Evolutionary conservation across 441 rosid species (phyloP).

Genomic region (California macrophylla): DNA sequence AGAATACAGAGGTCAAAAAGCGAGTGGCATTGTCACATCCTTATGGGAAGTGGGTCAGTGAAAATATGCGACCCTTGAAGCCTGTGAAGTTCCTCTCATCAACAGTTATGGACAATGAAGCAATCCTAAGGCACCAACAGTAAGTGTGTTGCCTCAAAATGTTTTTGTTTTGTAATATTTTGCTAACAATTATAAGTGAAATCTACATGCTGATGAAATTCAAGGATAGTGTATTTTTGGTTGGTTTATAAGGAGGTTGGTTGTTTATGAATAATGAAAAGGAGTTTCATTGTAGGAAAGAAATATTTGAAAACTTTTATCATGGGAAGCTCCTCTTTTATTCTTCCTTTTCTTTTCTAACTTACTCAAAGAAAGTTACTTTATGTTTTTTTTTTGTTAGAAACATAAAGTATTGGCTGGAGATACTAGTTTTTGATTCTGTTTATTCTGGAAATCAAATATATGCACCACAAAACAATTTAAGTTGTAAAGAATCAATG

Average conservation of each 20-base stretch:
- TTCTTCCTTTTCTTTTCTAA: background rate
- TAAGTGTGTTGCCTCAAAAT: conserved; percentile 28
- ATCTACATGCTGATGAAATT: background rate
- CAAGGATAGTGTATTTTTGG: background rate
- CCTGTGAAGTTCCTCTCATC: conserved; percentile 59
- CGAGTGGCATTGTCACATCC: conserved; percentile 70
- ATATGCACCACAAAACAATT: background rate
- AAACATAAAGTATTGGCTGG: background rate
- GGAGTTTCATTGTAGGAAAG: background rate
- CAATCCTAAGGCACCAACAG: conserved; percentile 82
- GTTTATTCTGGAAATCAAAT: background rate
- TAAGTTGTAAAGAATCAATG: background rate
- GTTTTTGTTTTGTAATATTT: conserved; percentile 1
- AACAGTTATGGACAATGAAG: conserved; percentile 68
- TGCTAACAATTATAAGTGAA: background rate
- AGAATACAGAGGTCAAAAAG: conserved; percentile 91
- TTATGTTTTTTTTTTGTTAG: background rate
- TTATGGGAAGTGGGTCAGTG: conserved; percentile 80
- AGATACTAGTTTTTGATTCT: background rate
- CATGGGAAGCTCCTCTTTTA: background rate
- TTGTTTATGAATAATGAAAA: background rate
- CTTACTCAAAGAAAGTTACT: background rate
- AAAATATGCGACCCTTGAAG: conserved; percentile 68
- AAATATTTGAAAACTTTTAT: background rate
- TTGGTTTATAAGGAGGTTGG: background rate